Percentiles rank a stretch among this genome's conserved stretches.
Conservation (phyloP, 2,329 filamentous ascomycete genomes). For the Monilinia fructigena region DNA sequence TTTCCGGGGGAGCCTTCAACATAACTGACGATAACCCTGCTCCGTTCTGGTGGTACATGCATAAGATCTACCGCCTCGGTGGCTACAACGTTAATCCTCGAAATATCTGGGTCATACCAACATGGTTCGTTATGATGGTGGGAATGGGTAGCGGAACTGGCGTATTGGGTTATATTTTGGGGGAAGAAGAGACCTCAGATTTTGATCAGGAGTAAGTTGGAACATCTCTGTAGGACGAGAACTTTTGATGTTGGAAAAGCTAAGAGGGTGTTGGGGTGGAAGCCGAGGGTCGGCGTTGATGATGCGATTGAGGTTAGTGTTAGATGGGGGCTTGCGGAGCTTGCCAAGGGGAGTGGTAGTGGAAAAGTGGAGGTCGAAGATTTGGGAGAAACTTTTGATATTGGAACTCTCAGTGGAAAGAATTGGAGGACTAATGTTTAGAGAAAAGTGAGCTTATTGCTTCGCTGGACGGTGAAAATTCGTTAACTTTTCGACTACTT, state of each 20-base stretch:
- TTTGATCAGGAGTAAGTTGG: background rate
- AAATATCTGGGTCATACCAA: background rate
- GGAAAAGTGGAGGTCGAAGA: background rate
- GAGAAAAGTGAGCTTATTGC: too few species aligned
- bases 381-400: too few species aligned
- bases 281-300: background rate
- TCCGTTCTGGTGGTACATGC: background rate
- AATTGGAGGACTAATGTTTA: too few species aligned
- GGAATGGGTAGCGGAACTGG: background rate
- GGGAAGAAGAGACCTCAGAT: background rate
- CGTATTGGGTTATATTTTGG: background rate
- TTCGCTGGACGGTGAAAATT: too few species aligned
- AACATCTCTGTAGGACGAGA: slow-evolving; percentile 2
- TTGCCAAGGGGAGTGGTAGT: background rate
- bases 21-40: background rate
- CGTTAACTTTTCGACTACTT: too few species aligned
- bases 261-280: background rate
- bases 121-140: background rate
- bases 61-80: background rate
- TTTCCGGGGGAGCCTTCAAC: background rate
- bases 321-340: background rate
- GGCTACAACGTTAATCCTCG: background rate
- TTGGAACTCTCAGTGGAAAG: too few species aligned
- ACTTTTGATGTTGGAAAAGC: background rate
- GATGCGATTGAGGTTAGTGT: background rate